phyloP scores from a whole-genome alignment of 805 yeast genomes.

The Pichia pseudocactophila region DNA sequence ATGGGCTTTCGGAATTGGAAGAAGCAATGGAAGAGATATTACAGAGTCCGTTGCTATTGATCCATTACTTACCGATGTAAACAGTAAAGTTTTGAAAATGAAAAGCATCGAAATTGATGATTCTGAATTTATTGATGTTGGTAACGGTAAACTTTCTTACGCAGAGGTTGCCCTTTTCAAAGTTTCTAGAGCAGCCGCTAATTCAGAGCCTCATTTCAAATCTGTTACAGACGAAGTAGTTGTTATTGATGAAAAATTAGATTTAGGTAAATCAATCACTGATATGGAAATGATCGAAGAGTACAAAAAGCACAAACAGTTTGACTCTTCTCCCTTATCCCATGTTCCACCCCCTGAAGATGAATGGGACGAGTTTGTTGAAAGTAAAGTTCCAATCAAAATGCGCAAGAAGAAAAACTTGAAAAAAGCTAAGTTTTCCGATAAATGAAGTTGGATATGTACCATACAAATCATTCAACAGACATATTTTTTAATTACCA shows the following conservation, averaged over 20 bases:
- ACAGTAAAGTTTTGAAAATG: constrained; percentile 25
- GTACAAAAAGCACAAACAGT: constrained; percentile 14
- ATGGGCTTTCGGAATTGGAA: neutral
- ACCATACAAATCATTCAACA: no score
- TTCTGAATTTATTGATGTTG: neutral
- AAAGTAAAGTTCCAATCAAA: constrained; percentile 3
- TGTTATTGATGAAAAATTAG: constrained; percentile 25
- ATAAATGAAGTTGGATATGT: no score
- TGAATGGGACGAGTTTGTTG: constrained; percentile 3
- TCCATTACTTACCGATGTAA: neutral
- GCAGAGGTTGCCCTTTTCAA: constrained; percentile 1
- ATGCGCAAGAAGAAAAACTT: constrained; percentile 3
- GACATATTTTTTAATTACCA: no score
- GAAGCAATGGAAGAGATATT: neutral
- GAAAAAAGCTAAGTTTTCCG: neutral
- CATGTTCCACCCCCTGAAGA: neutral
- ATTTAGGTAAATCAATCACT: constrained; percentile 26
- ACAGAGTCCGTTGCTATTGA: neutral
- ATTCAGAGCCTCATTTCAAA: neutral
- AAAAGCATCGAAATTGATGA: constrained; percentile 14
- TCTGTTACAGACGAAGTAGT: neutral
- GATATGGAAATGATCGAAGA: constrained; percentile 25
- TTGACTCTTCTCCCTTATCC: neutral
- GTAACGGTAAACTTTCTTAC: neutral
- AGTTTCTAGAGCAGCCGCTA: neutral